Percentiles rank a stretch among this genome's conserved stretches.
Evolutionary conservation across 441 rosid species (phyloP).

Genomic region (Mallotus japonicus): DNA sequence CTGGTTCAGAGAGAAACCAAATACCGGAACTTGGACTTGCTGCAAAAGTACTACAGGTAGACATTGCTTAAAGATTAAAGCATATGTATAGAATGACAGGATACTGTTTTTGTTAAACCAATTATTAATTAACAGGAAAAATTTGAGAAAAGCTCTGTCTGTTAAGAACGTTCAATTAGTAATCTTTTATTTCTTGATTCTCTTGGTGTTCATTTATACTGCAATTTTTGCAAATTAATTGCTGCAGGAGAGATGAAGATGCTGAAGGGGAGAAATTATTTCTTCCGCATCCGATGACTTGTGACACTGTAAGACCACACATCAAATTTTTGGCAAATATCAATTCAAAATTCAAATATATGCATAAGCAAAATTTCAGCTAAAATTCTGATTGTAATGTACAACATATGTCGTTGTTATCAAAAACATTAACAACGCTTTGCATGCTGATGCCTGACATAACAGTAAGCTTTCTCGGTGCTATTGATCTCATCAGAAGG

Average conservation of each 20-base stretch:
- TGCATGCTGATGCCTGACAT: background rate
- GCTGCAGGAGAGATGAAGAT: slow-evolving; percentile 50
- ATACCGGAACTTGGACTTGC: slow-evolving; percentile 45
- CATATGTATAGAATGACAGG: background rate
- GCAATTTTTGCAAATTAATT: slow-evolving; percentile 7
- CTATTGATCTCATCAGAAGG: background rate
- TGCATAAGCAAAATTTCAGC: too few species aligned
- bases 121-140: background rate
- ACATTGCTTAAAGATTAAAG: background rate
- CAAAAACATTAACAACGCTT: background rate
- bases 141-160: background rate
- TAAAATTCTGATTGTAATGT: too few species aligned
- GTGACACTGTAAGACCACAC: slow-evolving; percentile 32
- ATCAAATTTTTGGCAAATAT: background rate
- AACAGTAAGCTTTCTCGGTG: background rate
- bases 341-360: too few species aligned
- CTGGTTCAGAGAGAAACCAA: slow-evolving; percentile 55
- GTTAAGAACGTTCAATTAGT: background rate
- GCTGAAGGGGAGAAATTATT: slow-evolving; percentile 49
- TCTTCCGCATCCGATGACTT: slow-evolving; percentile 30
- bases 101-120: background rate
- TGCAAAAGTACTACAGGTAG: slow-evolving; percentile 63
- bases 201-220: background rate
- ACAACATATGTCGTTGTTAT: too few species aligned
- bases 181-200: background rate